Evolutionary conservation across 805 yeast species (phyloP).

Genomic region (Suhomyces sp.): DNA sequence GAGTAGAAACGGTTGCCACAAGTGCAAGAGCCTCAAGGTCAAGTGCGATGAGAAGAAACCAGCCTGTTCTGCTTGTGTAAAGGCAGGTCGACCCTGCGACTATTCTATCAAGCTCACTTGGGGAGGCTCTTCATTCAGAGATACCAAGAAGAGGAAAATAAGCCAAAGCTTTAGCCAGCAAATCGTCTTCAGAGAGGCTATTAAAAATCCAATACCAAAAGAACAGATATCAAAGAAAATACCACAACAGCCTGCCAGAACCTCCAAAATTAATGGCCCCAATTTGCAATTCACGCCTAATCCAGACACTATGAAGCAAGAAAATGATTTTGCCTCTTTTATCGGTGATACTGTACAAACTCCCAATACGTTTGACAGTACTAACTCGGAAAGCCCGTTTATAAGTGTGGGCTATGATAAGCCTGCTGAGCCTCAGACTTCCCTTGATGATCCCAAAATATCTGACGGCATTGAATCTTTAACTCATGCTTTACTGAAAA

Average conservation of each 20-base stretch:
- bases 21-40: slow-evolving; percentile 58
- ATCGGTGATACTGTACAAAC: neutral
- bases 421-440: neutral
- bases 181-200: neutral
- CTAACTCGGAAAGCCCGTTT: neutral
- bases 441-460: slow-evolving; percentile 14
- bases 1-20: slow-evolving; percentile 58
- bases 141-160: slow-evolving; percentile 31
- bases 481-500: slow-evolving; percentile 23
- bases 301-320: neutral
- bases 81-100: slow-evolving; percentile 51
- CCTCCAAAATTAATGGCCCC: neutral
- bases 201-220: neutral
- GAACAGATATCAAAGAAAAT: neutral
- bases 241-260: neutral
- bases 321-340: neutral
- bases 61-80: slow-evolving; percentile 53
- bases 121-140: slow-evolving; percentile 71
- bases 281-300: neutral
- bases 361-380: neutral
- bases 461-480: slow-evolving; percentile 25
- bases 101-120: slow-evolving; percentile 62
- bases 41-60: slow-evolving; percentile 75
- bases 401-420: neutral
- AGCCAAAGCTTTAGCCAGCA: neutral